phyloP scores from a whole-genome alignment of 2,329 filamentous ascomycete species.

The Remersonia thermophila region DNA sequence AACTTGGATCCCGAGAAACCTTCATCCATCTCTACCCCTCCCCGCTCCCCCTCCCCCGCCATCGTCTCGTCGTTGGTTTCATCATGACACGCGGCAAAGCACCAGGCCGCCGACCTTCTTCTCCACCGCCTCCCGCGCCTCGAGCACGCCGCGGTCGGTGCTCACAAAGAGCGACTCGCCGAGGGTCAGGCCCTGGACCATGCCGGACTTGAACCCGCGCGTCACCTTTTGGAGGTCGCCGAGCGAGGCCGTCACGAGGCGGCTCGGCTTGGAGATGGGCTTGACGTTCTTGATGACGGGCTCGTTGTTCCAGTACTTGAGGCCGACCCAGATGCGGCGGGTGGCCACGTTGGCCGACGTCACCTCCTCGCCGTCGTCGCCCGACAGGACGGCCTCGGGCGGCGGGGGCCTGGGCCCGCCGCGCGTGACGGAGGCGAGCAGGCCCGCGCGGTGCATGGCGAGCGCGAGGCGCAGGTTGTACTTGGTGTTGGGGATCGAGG shows the following conservation, averaged over 20 bases:
- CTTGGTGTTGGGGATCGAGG: constrained; percentile 69
- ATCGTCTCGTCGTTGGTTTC: no score
- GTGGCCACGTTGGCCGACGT: constrained; percentile 60
- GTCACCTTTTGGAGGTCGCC: constrained; percentile 51
- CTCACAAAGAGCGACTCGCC: constrained; percentile 75
- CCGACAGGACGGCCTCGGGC: constrained; percentile 31
- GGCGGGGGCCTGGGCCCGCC: constrained; percentile 45
- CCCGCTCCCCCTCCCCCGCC: neutral
- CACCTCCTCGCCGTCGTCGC: constrained; percentile 40
- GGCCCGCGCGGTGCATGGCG: constrained; percentile 70
- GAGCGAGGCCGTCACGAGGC: constrained; percentile 55
- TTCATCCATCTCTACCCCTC: no score
- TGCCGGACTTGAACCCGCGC: constrained; percentile 56
- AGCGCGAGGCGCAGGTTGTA: constrained; percentile 66
- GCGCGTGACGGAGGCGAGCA: constrained; percentile 69
- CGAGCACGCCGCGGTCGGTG: constrained; percentile 67
- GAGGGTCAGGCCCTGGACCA: constrained; percentile 60
- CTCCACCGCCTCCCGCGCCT: constrained; percentile 70
- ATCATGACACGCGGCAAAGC: constrained; percentile 54
- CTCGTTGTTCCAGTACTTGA: constrained; percentile 80
- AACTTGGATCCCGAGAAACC: no score
- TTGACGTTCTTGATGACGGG: constrained; percentile 60
- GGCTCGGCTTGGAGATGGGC: constrained; percentile 61
- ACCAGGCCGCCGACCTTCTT: constrained; percentile 69
- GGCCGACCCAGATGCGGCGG: constrained; percentile 71